A percentile compares a stretch with the other conserved stretches of the same genome.
Conservation (phyloP, 495 filamentous ascomycete genomes). For the Podospora fimiseda region DNA sequence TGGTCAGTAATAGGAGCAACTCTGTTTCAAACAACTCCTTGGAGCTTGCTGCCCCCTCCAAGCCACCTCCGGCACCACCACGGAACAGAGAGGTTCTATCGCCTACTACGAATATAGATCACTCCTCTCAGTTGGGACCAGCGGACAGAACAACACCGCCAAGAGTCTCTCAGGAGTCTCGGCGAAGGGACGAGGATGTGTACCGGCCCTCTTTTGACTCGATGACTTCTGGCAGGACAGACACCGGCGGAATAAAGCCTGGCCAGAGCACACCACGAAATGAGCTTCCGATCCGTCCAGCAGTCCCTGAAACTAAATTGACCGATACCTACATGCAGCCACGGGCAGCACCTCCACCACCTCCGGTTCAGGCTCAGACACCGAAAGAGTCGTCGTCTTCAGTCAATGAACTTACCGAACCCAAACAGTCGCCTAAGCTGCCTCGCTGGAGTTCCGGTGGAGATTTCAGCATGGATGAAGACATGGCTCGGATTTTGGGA, state of each 20-base stretch:
- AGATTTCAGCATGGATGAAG: conserved; percentile 86
- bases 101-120: conserved; percentile 18
- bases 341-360: conserved; percentile 55
- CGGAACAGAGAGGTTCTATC: conserved; percentile 27
- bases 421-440: conserved; percentile 63
- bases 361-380: conserved; percentile 33
- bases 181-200: conserved; percentile 39
- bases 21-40: conserved; percentile 47
- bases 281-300: conserved; percentile 25
- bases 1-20: conserved; percentile 53
- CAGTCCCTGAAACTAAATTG: conserved; percentile 36
- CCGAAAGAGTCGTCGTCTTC: conserved; percentile 54
- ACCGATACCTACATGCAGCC: conserved; percentile 58
- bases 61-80: conserved; percentile 16
- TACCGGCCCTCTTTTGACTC: conserved; percentile 39
- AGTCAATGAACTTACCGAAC: conserved; percentile 36
- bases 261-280: conserved; percentile 34
- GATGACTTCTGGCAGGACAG: conserved; percentile 14
- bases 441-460: conserved; percentile 66
- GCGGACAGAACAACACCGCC: conserved; percentile 40
- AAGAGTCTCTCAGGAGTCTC: conserved; percentile 44
- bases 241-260: conserved; percentile 29
- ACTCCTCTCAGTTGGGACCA: conserved; percentile 22
- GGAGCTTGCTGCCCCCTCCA: conserved; percentile 24
- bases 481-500: conserved; percentile 73